phyloP scores from a whole-genome alignment of 306 rosid species.

The Senna tora region DNA sequence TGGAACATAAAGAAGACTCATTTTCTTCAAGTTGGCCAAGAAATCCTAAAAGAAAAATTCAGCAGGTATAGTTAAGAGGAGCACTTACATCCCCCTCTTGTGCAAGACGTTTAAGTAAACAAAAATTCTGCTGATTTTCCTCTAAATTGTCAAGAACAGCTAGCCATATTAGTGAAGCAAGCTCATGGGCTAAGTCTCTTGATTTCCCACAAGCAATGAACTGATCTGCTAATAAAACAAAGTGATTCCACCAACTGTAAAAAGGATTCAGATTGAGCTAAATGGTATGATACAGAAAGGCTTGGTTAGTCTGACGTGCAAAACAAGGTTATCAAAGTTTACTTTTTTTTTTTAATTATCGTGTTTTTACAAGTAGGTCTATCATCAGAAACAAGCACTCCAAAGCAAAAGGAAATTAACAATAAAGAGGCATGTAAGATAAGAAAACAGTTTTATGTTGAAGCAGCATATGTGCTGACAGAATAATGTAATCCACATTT shows the following conservation, averaged over 20 bases:
- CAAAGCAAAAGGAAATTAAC: constrained; percentile 1
- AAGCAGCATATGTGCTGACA: background rate
- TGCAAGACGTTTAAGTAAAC: constrained; percentile 68
- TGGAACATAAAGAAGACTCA: background rate
- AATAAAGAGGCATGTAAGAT: background rate
- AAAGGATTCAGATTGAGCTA: background rate
- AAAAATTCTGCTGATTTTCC: constrained; percentile 61
- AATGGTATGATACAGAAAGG: background rate
- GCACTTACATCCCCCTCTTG: constrained; percentile 75
- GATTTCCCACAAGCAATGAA: constrained; percentile 80
- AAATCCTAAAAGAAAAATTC: background rate
- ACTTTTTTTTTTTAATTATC: background rate
- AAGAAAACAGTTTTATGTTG: background rate
- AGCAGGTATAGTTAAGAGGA: background rate
- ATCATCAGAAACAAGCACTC: no score
- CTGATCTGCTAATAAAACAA: constrained; percentile 59
- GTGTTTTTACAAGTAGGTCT: background rate
- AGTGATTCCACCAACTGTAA: background rate
- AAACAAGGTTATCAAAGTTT: background rate
- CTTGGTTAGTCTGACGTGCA: background rate
- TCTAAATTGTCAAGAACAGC: constrained; percentile 77
- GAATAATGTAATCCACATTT: background rate
- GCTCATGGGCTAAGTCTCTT: constrained; percentile 67
- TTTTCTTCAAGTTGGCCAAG: background rate
- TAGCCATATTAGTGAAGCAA: constrained; percentile 75